Percentiles rank a stretch among this genome's conserved stretches.
These are phyloP conservation scores for Phytophthora sojae DNA, from an alignment of 352 stramenopile genomes.

Conservation along the genomic window DNA sequence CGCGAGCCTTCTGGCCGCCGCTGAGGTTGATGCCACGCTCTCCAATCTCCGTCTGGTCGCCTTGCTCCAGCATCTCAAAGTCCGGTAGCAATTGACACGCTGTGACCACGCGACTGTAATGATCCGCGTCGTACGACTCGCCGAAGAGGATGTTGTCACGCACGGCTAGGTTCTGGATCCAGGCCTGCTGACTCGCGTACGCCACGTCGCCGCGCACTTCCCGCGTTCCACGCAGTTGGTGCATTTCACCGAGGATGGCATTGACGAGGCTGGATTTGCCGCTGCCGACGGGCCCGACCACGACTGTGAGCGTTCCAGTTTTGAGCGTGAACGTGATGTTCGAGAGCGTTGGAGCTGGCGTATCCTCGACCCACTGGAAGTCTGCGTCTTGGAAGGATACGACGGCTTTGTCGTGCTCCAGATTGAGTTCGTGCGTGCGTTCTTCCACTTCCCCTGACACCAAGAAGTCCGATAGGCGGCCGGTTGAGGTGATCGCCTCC, in stretches of 20 bases:
- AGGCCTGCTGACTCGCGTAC: conserved; percentile 47
- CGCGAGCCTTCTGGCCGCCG: conserved; percentile 82
- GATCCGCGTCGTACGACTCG: conserved; percentile 38
- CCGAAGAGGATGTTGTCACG: conserved; percentile 73
- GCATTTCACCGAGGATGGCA: conserved; percentile 60
- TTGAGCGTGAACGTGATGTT: conserved; percentile 65
- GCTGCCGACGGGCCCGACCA: conserved; percentile 59
- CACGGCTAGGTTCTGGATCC: conserved; percentile 67
- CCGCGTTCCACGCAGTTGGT: conserved; percentile 32
- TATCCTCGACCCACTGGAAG: conserved; percentile 34
- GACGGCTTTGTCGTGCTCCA: conserved; percentile 35
- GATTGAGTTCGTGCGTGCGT: neutral
- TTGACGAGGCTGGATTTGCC: conserved; percentile 64
- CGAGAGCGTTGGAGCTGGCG: conserved; percentile 9
- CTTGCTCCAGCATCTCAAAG: conserved; percentile 73
- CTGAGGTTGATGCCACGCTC: conserved; percentile 87
- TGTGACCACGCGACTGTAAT: conserved; percentile 63
- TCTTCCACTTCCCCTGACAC: conserved; percentile 49
- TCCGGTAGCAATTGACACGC: conserved; percentile 89
- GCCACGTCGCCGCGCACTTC: conserved; percentile 46
- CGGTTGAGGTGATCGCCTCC: conserved; percentile 48
- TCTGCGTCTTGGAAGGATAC: conserved; percentile 36
- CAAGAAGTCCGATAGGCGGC: conserved; percentile 46
- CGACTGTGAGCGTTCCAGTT: conserved; percentile 48
- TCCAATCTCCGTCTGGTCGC: conserved; percentile 95